Evolutionary conservation across 2,329 filamentous ascomycete species (phyloP).

Genomic region (Huntiella omanensis): DNA sequence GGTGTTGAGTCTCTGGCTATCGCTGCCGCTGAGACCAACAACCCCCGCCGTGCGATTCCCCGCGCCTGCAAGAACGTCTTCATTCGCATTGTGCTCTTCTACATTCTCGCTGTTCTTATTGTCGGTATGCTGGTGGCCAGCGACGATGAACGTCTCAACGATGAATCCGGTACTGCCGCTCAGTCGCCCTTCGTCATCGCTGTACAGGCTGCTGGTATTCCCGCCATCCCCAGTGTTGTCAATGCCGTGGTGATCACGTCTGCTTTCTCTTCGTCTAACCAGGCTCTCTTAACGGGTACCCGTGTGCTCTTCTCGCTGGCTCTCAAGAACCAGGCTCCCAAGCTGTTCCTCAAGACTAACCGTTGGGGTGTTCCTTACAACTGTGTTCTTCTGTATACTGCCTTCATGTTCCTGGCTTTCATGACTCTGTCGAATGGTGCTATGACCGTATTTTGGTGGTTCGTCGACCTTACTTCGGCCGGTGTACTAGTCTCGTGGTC

Average conservation of each 20-base stretch:
- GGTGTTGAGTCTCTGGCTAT: slow-evolving; percentile 46
- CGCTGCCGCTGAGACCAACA: slow-evolving; percentile 38
- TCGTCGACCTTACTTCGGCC: slow-evolving; percentile 34
- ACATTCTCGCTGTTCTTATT: slow-evolving; percentile 50
- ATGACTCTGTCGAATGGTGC: slow-evolving; percentile 20
- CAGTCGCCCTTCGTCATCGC: slow-evolving; percentile 53
- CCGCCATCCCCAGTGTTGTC: slow-evolving; percentile 49
- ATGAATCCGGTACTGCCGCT: slow-evolving; percentile 26
- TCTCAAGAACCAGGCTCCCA: slow-evolving; percentile 22
- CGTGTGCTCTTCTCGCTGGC: slow-evolving; percentile 28
- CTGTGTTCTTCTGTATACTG: slow-evolving; percentile 28
- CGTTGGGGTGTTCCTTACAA: slow-evolving; percentile 21
- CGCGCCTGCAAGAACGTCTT: slow-evolving; percentile 37
- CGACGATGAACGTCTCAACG: slow-evolving; percentile 20
- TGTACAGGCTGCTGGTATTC: slow-evolving; percentile 46
- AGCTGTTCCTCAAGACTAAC: slow-evolving; percentile 20
- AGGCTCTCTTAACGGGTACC: slow-evolving; percentile 40
- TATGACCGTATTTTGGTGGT: slow-evolving; percentile 43
- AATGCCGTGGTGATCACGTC: slow-evolving; percentile 61
- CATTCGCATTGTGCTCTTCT: slow-evolving; percentile 37
- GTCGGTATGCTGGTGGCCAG: slow-evolving; percentile 49
- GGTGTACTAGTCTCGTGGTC: slow-evolving; percentile 34
- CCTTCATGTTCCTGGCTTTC: slow-evolving; percentile 45
- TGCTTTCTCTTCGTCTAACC: slow-evolving; percentile 32
- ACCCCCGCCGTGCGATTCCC: slow-evolving; percentile 34